Evolutionary conservation across 371 early-diverging fungal genomes (phyloP).

Genomic region (Polyrhizophydium stewartii): DNA sequence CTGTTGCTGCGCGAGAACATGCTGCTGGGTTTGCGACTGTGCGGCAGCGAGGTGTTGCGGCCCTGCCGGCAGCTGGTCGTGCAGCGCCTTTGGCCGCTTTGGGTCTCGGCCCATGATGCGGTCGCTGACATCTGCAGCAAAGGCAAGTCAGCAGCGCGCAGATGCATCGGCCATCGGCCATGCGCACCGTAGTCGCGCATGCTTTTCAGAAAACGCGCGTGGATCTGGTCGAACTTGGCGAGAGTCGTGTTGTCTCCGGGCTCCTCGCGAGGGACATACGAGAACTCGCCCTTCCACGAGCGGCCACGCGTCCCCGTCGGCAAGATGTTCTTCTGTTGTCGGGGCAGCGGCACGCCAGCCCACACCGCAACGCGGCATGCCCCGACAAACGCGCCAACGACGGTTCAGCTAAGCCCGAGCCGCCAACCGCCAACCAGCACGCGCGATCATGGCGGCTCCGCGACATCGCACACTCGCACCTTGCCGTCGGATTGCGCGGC

Average conservation of each 20-base stretch:
- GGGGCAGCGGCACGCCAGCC: no score
- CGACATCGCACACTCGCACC: no score
- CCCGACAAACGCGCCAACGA: no score
- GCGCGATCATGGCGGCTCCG: no score
- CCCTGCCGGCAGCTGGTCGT: neutral
- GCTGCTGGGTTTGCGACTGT: no score
- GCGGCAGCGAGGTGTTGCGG: neutral
- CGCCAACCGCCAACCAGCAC: no score
- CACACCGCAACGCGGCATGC: no score
- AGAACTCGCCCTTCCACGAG: constrained; percentile 39
- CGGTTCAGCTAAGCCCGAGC: no score
- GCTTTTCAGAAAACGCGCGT: constrained; percentile 18
- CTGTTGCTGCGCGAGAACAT: no score
- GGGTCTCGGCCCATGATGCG: neutral
- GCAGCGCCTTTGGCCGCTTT: neutral
- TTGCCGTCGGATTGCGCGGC: no score
- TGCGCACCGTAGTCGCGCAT: neutral
- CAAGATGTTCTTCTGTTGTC: constrained; percentile 18
- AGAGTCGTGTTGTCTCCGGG: constrained; percentile 19
- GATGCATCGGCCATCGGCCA: no score
- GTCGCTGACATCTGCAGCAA: neutral
- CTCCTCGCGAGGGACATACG: constrained; percentile 30
- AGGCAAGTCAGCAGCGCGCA: no score
- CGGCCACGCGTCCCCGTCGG: constrained; percentile 41
- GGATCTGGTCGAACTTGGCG: constrained; percentile 28